Evolutionary conservation across 108 stramenopile genomes (phyloP).

Genomic region (Chaetoceros tenuissimus): DNA sequence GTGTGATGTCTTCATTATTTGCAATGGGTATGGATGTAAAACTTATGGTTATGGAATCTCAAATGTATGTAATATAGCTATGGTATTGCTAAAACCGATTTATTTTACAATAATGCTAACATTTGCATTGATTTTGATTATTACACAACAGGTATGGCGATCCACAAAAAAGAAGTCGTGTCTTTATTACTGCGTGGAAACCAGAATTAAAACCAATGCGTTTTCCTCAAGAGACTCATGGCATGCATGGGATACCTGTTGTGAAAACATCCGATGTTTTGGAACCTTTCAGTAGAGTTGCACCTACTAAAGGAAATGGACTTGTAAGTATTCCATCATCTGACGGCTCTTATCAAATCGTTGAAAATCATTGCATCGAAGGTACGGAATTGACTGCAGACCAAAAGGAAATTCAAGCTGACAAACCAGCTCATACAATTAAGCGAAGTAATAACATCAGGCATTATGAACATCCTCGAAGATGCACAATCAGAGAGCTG

Average conservation of each 20-base stretch:
- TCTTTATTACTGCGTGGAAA: constrained; percentile 33
- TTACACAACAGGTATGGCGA: constrained; percentile 22
- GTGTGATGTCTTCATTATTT: too few relatives aligned
- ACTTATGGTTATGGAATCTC: too few relatives aligned
- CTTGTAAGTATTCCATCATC: neutral
- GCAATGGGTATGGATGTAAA: too few relatives aligned
- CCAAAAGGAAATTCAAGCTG: constrained; percentile 8
- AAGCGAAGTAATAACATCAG: constrained; percentile 12
- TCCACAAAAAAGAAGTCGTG: constrained; percentile 35
- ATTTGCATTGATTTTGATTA: too few relatives aligned
- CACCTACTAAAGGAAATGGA: constrained; percentile 13
- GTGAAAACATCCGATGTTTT: constrained; percentile 31
- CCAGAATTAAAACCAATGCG: constrained; percentile 21
- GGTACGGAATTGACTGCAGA: constrained; percentile 5
- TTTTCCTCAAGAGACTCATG: constrained; percentile 34
- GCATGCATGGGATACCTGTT: constrained; percentile 17
- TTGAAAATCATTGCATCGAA: constrained; percentile 4
- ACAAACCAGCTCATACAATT: constrained; percentile 37
- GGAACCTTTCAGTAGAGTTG: constrained; percentile 20
- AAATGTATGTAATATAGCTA: too few relatives aligned
- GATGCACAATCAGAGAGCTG: constrained; percentile 25
- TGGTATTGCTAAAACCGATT: too few relatives aligned
- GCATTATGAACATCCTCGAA: constrained; percentile 32
- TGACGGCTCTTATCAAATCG: too few relatives aligned
- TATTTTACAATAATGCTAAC: too few relatives aligned